Conservation (phyloP, 2,329 filamentous ascomycete species). For the Elsinoe arachidis region DNA sequence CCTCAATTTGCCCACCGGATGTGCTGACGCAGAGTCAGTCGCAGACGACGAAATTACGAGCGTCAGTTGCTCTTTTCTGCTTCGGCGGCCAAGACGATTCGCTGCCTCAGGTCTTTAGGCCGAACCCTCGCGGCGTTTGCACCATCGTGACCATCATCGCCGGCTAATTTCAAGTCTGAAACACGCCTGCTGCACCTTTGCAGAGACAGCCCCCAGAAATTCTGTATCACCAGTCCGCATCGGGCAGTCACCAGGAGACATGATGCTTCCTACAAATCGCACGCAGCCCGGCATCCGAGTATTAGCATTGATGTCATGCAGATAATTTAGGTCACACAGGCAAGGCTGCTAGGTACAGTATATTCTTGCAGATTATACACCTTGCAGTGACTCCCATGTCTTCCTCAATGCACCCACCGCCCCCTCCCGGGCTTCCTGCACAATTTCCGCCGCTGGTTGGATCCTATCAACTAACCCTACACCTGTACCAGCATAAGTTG, state of each 20-base stretch:
- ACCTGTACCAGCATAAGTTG: constrained; percentile 53
- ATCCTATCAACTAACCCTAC: constrained; percentile 49
- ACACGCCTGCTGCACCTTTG: not conserved
- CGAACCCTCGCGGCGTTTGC: constrained; percentile 4
- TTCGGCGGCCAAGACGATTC: not conserved
- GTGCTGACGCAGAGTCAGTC: not conserved
- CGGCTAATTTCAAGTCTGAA: not conserved
- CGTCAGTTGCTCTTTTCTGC: not conserved
- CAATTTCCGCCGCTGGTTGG: constrained; percentile 44
- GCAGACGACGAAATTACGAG: constrained; percentile 4
- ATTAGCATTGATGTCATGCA: not conserved
- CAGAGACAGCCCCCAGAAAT: not conserved
- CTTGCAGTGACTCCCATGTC: constrained; percentile 9
- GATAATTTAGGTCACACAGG: not conserved
- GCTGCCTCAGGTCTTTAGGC: not conserved
- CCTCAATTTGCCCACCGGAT: not conserved
- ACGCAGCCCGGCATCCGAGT: not conserved
- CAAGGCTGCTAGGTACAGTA: no score
- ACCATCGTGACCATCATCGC: not conserved
- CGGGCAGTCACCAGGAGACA: not conserved
- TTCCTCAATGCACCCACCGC: constrained; percentile 24
- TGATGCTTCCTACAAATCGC: no score
- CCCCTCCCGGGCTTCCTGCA: constrained; percentile 37
- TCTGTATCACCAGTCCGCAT: not conserved
- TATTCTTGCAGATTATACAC: not conserved